Base-by-base conservation (phyloP, 805 yeast species). In the Wickerhamomyces chambardii region DNA sequence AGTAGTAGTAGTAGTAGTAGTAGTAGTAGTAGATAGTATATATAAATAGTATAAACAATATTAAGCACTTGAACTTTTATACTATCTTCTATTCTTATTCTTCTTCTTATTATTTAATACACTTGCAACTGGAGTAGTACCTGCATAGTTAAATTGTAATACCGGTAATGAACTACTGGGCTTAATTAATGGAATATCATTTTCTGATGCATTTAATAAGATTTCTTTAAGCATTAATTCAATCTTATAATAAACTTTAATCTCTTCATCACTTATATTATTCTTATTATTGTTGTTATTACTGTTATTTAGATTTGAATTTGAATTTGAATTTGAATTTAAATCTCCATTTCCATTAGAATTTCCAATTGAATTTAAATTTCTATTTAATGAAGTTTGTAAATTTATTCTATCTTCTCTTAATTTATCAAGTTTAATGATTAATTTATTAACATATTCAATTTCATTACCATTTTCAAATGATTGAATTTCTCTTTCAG, bases 61-160 rank as follows among this genome's bases (percentile, higher is more conserved):
- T n/a, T n/a, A n/a, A n/a, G 24, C 24, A 21, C 24, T 8, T 10
- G 24, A 8, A 21, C 24, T 8, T 10, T 8, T 10, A 21, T 10
- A 7, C 7, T 43, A 40, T 38, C 45, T 44, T 36, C 39, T 35
- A 5, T 45, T 19, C 32, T 50, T 50, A 16, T 44, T 37, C 31
- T 48, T 50, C 41, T 47, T 45, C 33, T 43, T 44, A 17, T 35
- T 30, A 19, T 28, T 21, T n/a, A 37, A 36, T 24, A 51, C 55
- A 4, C 66, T 53, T 5, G 68, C 59, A 2, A 84, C 82, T 1
- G 96, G 96, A 49, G 89, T 66, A 1, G 81, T 69, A 32, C 97
- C 97, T 27, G 72, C 61, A 50, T 84, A 87, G 44, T 79, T 84
- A 17, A 78, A 72, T 51, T 76, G 76, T 37, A 83, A 66, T 1